Conservation (phyloP, 345 rosid genomes). For the rapeseed (Brassica napus) region DNA sequence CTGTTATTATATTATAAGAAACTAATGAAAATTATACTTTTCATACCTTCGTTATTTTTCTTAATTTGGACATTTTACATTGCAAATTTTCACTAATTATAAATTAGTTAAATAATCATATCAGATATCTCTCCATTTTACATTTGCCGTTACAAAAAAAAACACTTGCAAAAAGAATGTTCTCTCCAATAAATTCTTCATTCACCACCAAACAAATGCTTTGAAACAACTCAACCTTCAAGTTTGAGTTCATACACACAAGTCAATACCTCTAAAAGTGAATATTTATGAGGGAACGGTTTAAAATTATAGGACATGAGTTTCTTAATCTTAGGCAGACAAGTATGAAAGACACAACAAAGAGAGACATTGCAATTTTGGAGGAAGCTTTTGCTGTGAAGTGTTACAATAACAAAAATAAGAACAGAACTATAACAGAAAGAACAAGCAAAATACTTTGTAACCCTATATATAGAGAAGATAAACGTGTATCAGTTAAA, state of each 20-base stretch:
- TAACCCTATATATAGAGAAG: conserved; percentile 29
- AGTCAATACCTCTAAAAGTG: neutral
- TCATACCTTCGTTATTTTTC: neutral
- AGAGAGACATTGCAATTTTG: conserved; percentile 18
- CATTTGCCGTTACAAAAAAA: neutral
- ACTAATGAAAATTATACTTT: neutral
- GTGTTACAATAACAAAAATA: conserved; percentile 15
- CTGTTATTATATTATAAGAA: neutral
- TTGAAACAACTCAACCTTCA: neutral
- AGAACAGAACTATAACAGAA: conserved; percentile 26
- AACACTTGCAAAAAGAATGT: neutral
- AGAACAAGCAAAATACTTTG: conserved; percentile 29
- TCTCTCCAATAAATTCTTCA: neutral
- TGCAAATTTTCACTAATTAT: neutral
- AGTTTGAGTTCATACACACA: conserved; percentile 8
- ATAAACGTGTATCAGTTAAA: conserved; percentile 37
- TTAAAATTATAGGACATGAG: conserved; percentile 12
- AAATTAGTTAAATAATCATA: neutral
- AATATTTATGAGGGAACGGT: neutral
- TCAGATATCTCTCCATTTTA: neutral
- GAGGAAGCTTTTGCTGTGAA: conserved; percentile 27
- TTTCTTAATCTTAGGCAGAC: conserved; percentile 8
- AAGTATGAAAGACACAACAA: conserved; percentile 14
- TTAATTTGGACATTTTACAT: neutral
- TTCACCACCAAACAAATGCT: conserved; percentile 18